These are phyloP conservation scores for Colletotrichum sidae DNA, from an alignment of 2,329 filamentous ascomycete genomes.

Conservation along the genomic window DNA sequence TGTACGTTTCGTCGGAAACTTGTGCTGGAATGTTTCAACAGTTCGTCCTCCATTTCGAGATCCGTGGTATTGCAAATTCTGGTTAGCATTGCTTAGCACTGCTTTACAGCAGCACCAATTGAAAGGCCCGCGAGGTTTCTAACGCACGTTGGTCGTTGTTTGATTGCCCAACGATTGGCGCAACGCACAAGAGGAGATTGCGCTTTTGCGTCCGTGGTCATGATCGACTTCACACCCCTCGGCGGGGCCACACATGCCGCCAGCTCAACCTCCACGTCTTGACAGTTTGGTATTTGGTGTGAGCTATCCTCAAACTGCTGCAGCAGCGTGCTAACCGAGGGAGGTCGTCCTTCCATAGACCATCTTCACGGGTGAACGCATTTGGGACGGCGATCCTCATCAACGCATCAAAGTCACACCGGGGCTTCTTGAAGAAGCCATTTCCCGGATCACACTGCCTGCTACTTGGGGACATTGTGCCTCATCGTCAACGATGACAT, in stretches of 20 bases:
- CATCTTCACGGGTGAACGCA: not conserved
- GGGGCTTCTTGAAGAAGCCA: conserved; percentile 7
- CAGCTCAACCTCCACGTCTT: no score
- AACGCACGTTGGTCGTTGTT: no score
- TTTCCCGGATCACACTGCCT: not conserved
- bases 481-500: not conserved
- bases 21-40: conserved; percentile 3
- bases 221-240: no score
- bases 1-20: not conserved
- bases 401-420: not conserved
- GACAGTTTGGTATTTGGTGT: no score
- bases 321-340: not conserved
- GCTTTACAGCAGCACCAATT: no score
- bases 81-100: conserved; percentile 5
- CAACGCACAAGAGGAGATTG: no score
- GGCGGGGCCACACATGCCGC: no score
- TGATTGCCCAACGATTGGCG: no score
- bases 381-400: conserved; percentile 19
- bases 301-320: not conserved
- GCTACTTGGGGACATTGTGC: not conserved
- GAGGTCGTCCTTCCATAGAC: no score
- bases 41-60: not conserved
- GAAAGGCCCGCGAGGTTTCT: no score
- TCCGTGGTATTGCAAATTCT: conserved; percentile 17
- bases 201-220: no score